These are phyloP conservation scores for Thalia dealbata DNA, from an alignment of 176 grass and related monocot genomes.

Conservation along the genomic window DNA sequence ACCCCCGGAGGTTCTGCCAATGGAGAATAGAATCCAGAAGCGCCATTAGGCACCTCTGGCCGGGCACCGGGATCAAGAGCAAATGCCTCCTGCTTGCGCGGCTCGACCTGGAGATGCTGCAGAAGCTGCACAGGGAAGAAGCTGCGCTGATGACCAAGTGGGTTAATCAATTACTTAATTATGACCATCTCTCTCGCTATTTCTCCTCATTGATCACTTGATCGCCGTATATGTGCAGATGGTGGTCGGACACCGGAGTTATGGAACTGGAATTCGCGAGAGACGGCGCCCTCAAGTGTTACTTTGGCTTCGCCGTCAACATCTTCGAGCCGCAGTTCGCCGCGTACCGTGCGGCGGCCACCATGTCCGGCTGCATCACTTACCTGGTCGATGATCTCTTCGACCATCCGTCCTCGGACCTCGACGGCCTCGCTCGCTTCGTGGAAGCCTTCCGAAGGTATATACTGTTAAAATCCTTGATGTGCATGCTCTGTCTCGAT, in stretches of 20 bases:
- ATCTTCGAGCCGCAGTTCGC: conserved; percentile 12
- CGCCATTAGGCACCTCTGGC: conserved; percentile 15
- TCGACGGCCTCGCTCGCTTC: conserved; percentile 3
- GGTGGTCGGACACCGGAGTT: neutral
- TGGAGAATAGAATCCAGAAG: conserved; percentile 12
- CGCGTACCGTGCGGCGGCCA: conserved; percentile 1
- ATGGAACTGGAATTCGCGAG: neutral
- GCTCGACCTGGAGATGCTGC: neutral
- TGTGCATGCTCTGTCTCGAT: neutral
- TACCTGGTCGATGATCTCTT: conserved; percentile 11
- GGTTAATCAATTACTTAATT: neutral
- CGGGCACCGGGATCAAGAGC: neutral
- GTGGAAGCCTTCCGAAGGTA: conserved; percentile 6
- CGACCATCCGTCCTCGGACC: neutral
- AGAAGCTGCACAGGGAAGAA: conserved; percentile 11
- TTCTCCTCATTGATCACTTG: neutral
- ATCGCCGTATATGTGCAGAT: neutral
- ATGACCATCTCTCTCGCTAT: neutral
- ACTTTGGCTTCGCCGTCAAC: neutral
- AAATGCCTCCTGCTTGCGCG: conserved; percentile 5
- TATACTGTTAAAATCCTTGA: neutral
- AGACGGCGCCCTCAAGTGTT: neutral
- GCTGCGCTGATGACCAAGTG: neutral
- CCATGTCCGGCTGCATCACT: neutral
- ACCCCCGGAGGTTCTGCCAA: neutral